A percentile compares a stretch with the other conserved stretches of the same genome.
Evolutionary conservation across 2,329 filamentous ascomycete genomes (phyloP).

Genomic region (Orbilia quercus): DNA sequence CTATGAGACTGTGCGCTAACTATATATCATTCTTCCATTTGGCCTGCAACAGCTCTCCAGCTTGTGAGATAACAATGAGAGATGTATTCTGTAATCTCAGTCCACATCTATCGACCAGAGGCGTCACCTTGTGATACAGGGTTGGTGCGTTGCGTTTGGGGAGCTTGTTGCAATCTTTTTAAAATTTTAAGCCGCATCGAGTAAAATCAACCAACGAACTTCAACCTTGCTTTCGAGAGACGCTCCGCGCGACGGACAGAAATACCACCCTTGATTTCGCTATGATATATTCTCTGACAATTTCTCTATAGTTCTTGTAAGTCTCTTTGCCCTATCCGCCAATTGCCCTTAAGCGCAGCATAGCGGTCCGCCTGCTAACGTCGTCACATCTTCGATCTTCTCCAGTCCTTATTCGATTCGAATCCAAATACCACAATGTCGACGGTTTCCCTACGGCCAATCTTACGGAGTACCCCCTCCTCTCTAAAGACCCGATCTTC

Average conservation of each 20-base stretch:
- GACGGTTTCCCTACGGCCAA: slow-evolving; percentile 54
- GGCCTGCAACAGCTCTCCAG: no score
- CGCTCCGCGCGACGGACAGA: not conserved
- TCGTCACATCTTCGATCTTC: not conserved
- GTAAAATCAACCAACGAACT: not conserved
- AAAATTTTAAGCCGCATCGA: slow-evolving; percentile 40
- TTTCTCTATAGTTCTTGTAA: slow-evolving; percentile 7
- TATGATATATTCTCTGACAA: not conserved
- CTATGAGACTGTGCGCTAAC: no score
- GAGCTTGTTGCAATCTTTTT: slow-evolving; percentile 44
- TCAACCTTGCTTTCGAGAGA: not conserved
- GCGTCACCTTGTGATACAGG: slow-evolving; percentile 17
- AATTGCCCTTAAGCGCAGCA: slow-evolving; percentile 15
- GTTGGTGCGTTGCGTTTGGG: not conserved
- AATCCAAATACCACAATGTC: slow-evolving; percentile 49
- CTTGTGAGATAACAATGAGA: no score
- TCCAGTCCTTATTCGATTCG: not conserved
- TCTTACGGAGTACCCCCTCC: slow-evolving; percentile 52
- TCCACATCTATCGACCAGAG: no score
- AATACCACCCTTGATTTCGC: not conserved
- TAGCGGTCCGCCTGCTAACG: not conserved
- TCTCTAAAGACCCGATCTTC: slow-evolving; percentile 12
- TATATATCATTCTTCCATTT: no score
- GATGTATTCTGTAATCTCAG: no score
- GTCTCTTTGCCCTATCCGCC: not conserved